Conservation (phyloP, 2,329 filamentous ascomycete genomes). For the Paecilomyces formosus region DNA sequence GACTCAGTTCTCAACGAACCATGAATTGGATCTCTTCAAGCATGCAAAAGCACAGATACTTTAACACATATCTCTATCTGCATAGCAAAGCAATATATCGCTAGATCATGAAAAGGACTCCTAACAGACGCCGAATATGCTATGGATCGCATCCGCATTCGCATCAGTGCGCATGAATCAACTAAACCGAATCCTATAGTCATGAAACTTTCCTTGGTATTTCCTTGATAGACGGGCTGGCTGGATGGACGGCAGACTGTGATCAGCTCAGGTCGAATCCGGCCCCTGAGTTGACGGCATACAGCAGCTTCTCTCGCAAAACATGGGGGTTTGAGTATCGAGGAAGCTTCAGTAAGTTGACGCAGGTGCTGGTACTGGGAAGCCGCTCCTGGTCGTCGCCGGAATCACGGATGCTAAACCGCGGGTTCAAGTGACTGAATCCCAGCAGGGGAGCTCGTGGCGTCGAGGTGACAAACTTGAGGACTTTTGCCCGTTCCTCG, state of each 20-base stretch:
- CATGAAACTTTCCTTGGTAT: not conserved
- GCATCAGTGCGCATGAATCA: conserved; percentile 1
- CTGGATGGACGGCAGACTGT: not conserved
- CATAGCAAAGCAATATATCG: not conserved
- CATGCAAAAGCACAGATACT: not conserved
- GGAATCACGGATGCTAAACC: conserved; percentile 83
- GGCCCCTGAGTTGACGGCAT: conserved; percentile 81
- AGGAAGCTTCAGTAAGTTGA: conserved; percentile 89
- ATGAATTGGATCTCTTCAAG: not conserved
- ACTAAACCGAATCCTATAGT: not conserved
- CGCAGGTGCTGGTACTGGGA: conserved; percentile 91
- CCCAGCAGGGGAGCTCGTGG: conserved; percentile 83
- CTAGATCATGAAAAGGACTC: not conserved
- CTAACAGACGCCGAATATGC: not conserved
- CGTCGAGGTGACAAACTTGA: conserved; percentile 94
- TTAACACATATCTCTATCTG: not conserved
- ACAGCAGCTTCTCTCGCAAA: conserved; percentile 74
- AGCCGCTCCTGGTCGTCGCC: conserved; percentile 68
- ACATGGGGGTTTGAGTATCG: conserved; percentile 61
- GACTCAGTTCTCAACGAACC: not conserved
- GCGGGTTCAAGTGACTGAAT: conserved; percentile 75
- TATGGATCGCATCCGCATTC: not conserved
- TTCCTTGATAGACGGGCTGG: not conserved
- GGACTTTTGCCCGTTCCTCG: conserved; percentile 69
- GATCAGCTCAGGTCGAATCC: conserved; percentile 68